phyloP scores from a whole-genome alignment of 176 grass and related monocot species.

The Canna indica region DNA sequence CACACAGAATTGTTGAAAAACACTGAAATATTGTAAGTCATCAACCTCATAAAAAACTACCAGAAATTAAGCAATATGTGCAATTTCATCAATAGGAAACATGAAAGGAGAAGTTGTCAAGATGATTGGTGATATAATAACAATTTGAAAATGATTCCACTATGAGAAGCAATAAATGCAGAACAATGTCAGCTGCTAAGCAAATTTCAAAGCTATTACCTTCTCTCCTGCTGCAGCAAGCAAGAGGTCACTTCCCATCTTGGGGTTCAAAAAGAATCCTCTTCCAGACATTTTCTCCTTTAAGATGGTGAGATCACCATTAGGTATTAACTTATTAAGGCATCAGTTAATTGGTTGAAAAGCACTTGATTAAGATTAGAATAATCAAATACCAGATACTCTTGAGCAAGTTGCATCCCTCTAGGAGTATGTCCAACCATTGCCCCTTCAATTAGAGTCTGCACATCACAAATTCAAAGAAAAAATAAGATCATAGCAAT shows the following conservation, averaged over 20 bases:
- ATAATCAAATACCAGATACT: slow-evolving; percentile 49
- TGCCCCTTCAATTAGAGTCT: slow-evolving; percentile 84
- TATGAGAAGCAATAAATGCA: neutral
- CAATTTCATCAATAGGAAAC: neutral
- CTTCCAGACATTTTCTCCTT: slow-evolving; percentile 70
- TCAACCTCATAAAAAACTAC: too few relatives aligned
- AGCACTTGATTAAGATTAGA: slow-evolving; percentile 19
- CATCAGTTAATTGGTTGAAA: neutral
- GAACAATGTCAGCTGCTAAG: neutral
- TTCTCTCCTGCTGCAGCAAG: slow-evolving; percentile 43
- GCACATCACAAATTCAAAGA: slow-evolving; percentile 4
- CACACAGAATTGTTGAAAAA: neutral
- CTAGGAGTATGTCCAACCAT: slow-evolving; percentile 81
- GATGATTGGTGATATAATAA: neutral
- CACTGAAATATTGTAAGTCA: neutral
- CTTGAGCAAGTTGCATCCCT: slow-evolving; percentile 98
- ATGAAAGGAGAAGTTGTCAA: neutral
- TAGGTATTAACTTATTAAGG: neutral
- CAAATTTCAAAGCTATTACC: neutral
- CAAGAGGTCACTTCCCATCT: slow-evolving; percentile 77
- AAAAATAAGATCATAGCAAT: neutral
- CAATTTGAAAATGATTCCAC: neutral
- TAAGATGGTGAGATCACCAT: slow-evolving; percentile 21
- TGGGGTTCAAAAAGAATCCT: slow-evolving; percentile 78
- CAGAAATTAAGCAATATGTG: too few relatives aligned